Conservation (phyloP, 1,284 basidiomycete species). For the Anthracocystis panici-leucophaei region DNA sequence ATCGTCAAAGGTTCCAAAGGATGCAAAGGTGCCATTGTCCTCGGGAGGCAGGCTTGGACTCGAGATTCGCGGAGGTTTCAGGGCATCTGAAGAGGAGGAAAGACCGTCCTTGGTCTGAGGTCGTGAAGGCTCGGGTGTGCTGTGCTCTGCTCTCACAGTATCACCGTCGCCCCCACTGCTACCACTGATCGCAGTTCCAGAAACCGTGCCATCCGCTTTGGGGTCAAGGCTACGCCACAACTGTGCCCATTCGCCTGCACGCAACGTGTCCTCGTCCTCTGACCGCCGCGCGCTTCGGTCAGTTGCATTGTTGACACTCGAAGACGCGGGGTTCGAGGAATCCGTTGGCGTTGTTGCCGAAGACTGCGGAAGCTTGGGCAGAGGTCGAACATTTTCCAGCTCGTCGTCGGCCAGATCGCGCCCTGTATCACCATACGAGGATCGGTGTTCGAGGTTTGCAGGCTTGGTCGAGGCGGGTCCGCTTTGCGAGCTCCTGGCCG, state of each 20-base stretch:
- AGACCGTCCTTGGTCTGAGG: conserved; percentile 31
- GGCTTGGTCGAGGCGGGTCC: conserved; percentile 30
- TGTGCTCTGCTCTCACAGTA: conserved; percentile 42
- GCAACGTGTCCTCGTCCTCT: conserved; percentile 57
- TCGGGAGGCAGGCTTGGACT: conserved; percentile 37
- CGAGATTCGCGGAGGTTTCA: conserved; percentile 17
- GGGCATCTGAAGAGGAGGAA: not conserved
- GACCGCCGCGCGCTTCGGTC: conserved; percentile 22
- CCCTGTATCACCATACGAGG: conserved; percentile 25
- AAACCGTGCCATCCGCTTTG: conserved; percentile 21
- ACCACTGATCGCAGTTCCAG: conserved; percentile 39
- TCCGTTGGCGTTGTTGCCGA: conserved; percentile 35
- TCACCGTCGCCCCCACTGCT: conserved; percentile 49
- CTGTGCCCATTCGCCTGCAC: conserved; percentile 53
- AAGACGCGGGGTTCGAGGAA: conserved; percentile 4
- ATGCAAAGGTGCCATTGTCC: conserved; percentile 53
- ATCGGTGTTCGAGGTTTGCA: conserved; percentile 17
- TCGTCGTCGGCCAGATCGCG: conserved; percentile 55
- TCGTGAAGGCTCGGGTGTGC: conserved; percentile 37
- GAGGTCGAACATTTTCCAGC: conserved; percentile 54
- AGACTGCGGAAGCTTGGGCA: conserved; percentile 46
- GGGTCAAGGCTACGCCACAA: conserved; percentile 39
- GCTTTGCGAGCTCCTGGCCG: conserved; percentile 61
- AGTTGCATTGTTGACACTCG: conserved; percentile 1
- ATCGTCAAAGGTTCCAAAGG: conserved; percentile 60